Evolutionary conservation across 768 basidiomycete species (phyloP), one percentile per base, ranked within the genome.

Genomic region (Tricholoma bakamatsutake): DNA sequence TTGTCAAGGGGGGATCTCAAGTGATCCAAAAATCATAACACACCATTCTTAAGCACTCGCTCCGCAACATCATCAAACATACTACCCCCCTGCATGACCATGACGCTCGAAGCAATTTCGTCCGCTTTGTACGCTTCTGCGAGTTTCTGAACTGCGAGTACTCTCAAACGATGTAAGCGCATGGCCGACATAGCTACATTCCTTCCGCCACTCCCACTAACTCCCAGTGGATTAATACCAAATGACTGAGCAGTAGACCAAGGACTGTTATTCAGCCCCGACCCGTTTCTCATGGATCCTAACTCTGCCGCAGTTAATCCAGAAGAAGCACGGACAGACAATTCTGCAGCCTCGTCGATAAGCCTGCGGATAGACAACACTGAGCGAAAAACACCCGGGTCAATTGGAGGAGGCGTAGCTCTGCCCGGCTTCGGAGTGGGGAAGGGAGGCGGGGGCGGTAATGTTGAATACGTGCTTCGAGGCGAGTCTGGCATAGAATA

Each of bases 41-140:
- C 52, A 76, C 78, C 77, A 52, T 81, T 66, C 78, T 76, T 90
- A 52, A 94, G 79, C 8, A 95, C 92, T 12, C 86, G 79, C 66
- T 92, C 90, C 0, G 93, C 93, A n/a, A 95, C 79, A 62, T 95
- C 93, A 62, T 95, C 93, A 64, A 95, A 90, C 2, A 93, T 88
- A 59, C 86, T 92, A 4, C 93, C 91, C 35, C 91, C 91, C 66
- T 95, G 93, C 93, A 95, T 95, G 31, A 95, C 84, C 86, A 94
- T 90, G 27, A 95, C 93, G 64, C 89, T 92, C 0, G 90, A 89
- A 1, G 93, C 93, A 63, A 95, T 90, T 68, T 95, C 93, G 66
- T 95, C 93, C 10, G 83, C 79, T 66, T 85, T 84, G 64, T 95
- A 95, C 4, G 93, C 93, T 21, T 85, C 81, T 0, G 92, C 90